Evolutionary conservation across 1,284 basidiomycete genomes (phyloP), one percentile per base, ranked within the genome.

Genomic region (Earliella scabrosa): DNA sequence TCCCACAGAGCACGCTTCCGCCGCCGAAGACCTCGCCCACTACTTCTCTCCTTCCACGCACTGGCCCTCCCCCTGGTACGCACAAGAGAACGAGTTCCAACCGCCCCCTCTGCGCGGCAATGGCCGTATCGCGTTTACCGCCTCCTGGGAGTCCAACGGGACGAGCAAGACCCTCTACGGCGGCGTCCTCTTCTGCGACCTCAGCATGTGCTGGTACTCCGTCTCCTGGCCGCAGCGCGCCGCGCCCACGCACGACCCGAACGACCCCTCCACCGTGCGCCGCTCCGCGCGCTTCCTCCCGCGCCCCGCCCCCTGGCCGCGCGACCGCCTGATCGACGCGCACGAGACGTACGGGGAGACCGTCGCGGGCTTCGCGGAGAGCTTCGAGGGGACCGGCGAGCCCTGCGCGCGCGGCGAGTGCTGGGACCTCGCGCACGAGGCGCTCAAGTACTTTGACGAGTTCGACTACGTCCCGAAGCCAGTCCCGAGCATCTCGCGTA

Each of bases 351-450:
- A 85, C 61, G 81, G 81, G 32, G 77, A 79, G 54, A 74, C 73
- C 0, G 70, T 84, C 41, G 81, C 79, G 0, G 66, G 65, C 14
- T 85, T 77, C 62, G 82, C 80, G 23, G 77, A 81, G 66, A 67
- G 72, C 40, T 83, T 76, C 61, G 73, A 75, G 41, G 77, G 70
- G 1, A 69, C 74, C 0, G 77, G 79, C 2, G 61, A 71, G 56
- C 78, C 75, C 50, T 80, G 82, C 55, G 81, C 71, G 14, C 72
- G 79, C 9, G 83, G 83, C 23, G 82, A 83, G 63, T 85, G 82
- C 66, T 86, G 83, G 83, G 82, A 84, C 69, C 67, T 86, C 32
- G 83, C 82, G 14, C 69, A 73, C 58, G 78, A 83, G 66, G 82
- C 76, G 27, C 69, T 85, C 51, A 76, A 77, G 59, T 74, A 75